Evolutionary conservation across 106 monocot species (phyloP).

Genomic region (Agapanthus africanus): DNA sequence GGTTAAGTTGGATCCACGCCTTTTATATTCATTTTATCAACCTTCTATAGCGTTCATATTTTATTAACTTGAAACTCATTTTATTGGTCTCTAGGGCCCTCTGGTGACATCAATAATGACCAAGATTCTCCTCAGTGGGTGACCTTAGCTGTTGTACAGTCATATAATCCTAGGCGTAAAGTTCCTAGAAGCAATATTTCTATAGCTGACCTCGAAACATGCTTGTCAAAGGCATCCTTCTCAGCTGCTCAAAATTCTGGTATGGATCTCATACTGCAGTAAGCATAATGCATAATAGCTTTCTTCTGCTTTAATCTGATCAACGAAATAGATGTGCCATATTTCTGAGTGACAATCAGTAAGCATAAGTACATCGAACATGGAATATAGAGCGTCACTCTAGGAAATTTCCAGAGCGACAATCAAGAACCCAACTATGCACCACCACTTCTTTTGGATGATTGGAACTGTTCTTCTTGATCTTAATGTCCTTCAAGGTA

Average conservation of each 20-base stretch:
- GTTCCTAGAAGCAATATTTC: slow-evolving; percentile 81
- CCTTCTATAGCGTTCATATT: background rate
- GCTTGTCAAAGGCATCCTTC: slow-evolving; percentile 77
- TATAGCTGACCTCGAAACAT: slow-evolving; percentile 50
- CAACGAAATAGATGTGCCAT: too few species aligned
- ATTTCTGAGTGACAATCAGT: too few species aligned
- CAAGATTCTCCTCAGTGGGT: slow-evolving; percentile 38
- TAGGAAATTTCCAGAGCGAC: too few species aligned
- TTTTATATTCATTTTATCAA: background rate
- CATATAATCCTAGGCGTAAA: slow-evolving; percentile 84
- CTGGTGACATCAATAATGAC: slow-evolving; percentile 14
- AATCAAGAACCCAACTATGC: background rate
- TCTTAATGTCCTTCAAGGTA: too few species aligned
- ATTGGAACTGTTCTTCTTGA: too few species aligned
- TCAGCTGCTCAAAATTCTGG: slow-evolving; percentile 82
- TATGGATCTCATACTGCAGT: slow-evolving; percentile 20
- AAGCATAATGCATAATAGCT: background rate
- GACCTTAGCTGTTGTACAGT: slow-evolving; percentile 89
- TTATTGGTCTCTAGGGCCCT: slow-evolving; percentile 19
- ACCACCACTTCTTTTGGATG: background rate
- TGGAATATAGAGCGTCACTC: too few species aligned
- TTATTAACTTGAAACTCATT: background rate
- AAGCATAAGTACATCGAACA: too few species aligned
- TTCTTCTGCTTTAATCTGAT: background rate
- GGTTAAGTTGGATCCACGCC: background rate